phyloP scores from a whole-genome alignment of 371 early-diverging fungal species.

The Apophysomyces variabilis region DNA sequence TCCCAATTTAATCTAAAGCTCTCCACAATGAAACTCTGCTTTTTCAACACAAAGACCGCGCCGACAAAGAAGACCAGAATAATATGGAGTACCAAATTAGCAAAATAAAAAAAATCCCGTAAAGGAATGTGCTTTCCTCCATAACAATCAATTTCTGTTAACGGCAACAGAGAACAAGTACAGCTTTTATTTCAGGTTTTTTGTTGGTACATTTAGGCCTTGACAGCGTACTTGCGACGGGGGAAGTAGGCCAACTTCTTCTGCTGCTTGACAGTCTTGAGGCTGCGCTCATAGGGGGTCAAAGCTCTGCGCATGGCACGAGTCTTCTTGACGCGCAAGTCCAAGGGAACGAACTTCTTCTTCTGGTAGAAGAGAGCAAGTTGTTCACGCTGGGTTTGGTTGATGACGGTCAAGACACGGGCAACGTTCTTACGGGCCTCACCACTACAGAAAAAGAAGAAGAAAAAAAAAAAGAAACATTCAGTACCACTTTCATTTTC shows the following conservation, averaged over 20 bases:
- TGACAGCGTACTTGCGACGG: slow-evolving; percentile 80
- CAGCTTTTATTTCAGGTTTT: neutral
- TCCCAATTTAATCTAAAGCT: no score
- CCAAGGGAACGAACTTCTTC: slow-evolving; percentile 90
- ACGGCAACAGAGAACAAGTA: slow-evolving; percentile 8
- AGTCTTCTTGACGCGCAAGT: slow-evolving; percentile 94
- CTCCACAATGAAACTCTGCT: no score
- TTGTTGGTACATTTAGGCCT: slow-evolving; percentile 62
- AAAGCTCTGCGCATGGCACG: slow-evolving; percentile 93
- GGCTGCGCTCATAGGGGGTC: slow-evolving; percentile 69
- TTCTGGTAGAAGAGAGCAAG: slow-evolving; percentile 80
- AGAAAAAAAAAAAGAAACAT: neutral
- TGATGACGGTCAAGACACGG: slow-evolving; percentile 89
- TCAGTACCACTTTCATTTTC: neutral
- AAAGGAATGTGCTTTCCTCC: no score
- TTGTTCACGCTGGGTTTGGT: slow-evolving; percentile 82
- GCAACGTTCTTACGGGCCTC: slow-evolving; percentile 89
- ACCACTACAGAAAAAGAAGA: slow-evolving; percentile 40
- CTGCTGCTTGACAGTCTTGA: slow-evolving; percentile 72
- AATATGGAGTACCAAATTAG: no score
- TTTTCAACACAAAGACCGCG: no score
- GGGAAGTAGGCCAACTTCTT: slow-evolving; percentile 86
- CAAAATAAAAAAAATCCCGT: no score
- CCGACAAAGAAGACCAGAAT: no score
- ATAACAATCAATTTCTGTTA: neutral